A percentile compares a stretch with the other conserved stretches of the same genome.
Conservation (phyloP, 2,329 filamentous ascomycete species). For the Plectosphaerella cucumerina region DNA sequence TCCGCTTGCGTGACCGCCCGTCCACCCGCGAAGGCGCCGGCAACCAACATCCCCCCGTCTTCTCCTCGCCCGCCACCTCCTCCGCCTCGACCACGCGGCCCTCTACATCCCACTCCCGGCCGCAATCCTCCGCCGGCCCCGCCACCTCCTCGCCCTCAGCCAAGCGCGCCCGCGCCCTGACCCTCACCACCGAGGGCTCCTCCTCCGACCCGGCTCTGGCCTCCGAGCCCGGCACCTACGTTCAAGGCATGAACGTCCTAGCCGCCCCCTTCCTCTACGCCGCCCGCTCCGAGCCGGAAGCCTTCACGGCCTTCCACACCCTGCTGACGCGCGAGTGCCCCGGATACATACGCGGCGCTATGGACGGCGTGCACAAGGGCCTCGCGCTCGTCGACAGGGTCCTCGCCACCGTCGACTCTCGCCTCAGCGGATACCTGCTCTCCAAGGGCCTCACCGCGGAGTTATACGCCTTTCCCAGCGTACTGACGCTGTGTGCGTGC, state of each 20-base stretch:
- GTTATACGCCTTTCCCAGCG: conserved; percentile 94
- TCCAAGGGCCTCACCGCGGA: conserved; percentile 86
- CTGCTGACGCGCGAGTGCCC: conserved; percentile 87
- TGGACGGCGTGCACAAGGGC: conserved; percentile 95
- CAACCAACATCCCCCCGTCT: conserved; percentile 7
- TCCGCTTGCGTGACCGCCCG: conserved; percentile 22
- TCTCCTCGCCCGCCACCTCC: conserved; percentile 20
- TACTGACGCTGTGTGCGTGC: conserved; percentile 90
- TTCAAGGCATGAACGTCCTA: conserved; percentile 98
- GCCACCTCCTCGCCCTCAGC: conserved; percentile 37
- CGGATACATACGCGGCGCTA: conserved; percentile 89
- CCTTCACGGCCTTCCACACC: conserved; percentile 84
- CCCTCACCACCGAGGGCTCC: conserved; percentile 60
- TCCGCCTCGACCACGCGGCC: conserved; percentile 15
- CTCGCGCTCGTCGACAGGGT: conserved; percentile 89
- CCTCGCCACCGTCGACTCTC: conserved; percentile 84
- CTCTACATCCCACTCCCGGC: conserved; percentile 31
- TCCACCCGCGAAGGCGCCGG: conserved; percentile 30
- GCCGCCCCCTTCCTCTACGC: conserved; percentile 95
- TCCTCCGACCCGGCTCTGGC: conserved; percentile 44
- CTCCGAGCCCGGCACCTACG: conserved; percentile 77
- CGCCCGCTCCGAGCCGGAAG: conserved; percentile 89
- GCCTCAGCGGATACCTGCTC: conserved; percentile 78
- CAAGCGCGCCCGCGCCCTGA: conserved; percentile 52
- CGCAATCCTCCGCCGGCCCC: conserved; percentile 12